These are phyloP conservation scores for Tillandsia leiboldiana DNA, from an alignment of 176 grass and related monocot genomes.

Conservation along the genomic window DNA sequence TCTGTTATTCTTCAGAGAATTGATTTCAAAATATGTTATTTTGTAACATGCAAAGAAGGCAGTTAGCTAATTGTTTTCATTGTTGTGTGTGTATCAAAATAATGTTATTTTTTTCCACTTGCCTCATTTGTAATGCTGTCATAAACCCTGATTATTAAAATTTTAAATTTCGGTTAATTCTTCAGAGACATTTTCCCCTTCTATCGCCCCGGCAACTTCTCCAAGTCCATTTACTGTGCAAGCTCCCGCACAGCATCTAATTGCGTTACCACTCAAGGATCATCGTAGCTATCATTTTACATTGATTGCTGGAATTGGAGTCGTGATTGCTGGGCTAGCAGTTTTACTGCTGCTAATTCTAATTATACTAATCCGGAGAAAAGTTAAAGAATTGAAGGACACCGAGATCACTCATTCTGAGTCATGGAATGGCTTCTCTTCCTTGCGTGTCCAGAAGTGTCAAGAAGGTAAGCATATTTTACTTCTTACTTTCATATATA, in stretches of 20 bases:
- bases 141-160: constrained; percentile 14
- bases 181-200: constrained; percentile 26
- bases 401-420: constrained; percentile 31
- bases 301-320: constrained; percentile 50
- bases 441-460: constrained; percentile 33
- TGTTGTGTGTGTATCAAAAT: constrained; percentile 8
- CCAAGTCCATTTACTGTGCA: constrained; percentile 44
- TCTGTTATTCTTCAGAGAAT: too few species aligned
- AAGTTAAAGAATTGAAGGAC: constrained; percentile 65
- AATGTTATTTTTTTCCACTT: constrained; percentile 10
- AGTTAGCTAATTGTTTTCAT: neutral
- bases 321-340: constrained; percentile 56
- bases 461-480: constrained; percentile 49
- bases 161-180: constrained; percentile 52
- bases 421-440: constrained; percentile 31
- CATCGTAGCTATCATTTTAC: constrained; percentile 44
- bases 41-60: too few species aligned
- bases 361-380: constrained; percentile 69
- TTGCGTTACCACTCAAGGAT: constrained; percentile 38
- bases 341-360: constrained; percentile 60
- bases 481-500: constrained; percentile 2
- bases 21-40: too few species aligned
- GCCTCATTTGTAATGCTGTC: constrained; percentile 1
- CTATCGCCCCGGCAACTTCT: constrained; percentile 33
- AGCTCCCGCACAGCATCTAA: constrained; percentile 39